A percentile compares a stretch with the other conserved stretches of the same genome.
These are phyloP conservation scores for Pythium pyrilobum DNA, from an alignment of 352 stramenopile genomes.

Conservation along the genomic window DNA sequence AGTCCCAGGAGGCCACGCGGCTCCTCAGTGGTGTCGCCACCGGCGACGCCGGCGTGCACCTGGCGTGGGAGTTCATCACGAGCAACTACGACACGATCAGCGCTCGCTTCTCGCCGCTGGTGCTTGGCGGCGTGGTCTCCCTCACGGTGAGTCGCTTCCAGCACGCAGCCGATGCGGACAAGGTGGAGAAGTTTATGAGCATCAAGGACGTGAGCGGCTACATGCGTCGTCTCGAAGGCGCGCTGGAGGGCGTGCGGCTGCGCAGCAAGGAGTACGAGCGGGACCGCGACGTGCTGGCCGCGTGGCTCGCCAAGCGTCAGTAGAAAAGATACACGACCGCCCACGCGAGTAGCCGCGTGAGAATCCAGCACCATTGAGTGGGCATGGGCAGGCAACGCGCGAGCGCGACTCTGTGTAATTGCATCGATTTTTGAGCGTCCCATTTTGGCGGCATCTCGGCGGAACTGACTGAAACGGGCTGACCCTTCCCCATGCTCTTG, in stretches of 20 bases:
- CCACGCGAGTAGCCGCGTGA: no score
- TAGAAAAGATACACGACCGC: neutral
- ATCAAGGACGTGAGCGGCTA: constrained; percentile 54
- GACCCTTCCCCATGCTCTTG: no score
- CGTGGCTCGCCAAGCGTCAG: constrained; percentile 37
- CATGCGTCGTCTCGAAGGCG: constrained; percentile 44
- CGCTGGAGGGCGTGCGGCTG: constrained; percentile 53
- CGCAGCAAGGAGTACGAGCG: constrained; percentile 44
- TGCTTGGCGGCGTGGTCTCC: constrained; percentile 39
- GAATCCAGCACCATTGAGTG: no score
- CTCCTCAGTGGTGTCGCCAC: constrained; percentile 51
- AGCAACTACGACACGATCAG: constrained; percentile 53
- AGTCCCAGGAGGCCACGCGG: constrained; percentile 54
- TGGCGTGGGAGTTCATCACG: constrained; percentile 67
- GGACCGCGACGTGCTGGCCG: constrained; percentile 44
- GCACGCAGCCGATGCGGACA: constrained; percentile 37
- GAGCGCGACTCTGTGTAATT: no score
- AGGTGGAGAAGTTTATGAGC: constrained; percentile 50
- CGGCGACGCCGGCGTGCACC: constrained; percentile 34
- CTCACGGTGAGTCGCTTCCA: constrained; percentile 39
- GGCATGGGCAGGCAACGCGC: no score
- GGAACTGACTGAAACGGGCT: no score
- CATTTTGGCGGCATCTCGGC: no score
- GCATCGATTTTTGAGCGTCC: no score
- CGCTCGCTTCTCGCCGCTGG: constrained; percentile 56